Evolutionary conservation across 345 rosid genomes (phyloP), one percentile per base, ranked within the genome.

Genomic region (Eucalyptus polybractea): DNA sequence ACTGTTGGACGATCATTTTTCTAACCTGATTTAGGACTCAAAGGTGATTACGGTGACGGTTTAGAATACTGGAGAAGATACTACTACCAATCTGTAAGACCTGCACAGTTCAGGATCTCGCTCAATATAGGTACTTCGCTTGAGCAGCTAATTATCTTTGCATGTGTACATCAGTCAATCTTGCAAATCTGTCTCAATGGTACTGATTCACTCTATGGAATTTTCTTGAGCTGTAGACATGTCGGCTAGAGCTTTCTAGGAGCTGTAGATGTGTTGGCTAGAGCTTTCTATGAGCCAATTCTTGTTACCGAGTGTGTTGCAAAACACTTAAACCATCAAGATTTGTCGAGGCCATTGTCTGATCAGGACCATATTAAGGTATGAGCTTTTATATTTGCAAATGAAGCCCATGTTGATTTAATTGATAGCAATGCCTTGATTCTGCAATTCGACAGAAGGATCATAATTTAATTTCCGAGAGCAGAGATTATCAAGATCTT

Each of bases 61-160:
- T 33, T 95, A 3, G 93, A 95, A 44, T 97, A 89, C 47, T 96
- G 97, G 97, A 88, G 93, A 29, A 97, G 99, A 4, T 95, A 88
- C 14, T 47, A 47, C 49, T 96, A 94, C 86, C 99, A 96, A 87
- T 94, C 95, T 80, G 92, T 96, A 2, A 92, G 99, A 21, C 94
- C 94, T 17, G 93, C 97, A 6, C 99, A 97, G 90, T 93, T 96
- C 94, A 98, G 99, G 4, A 88, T 96, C 10, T 95, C 99, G 1
- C 93, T 96, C 2, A 97, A 96, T 87, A 91, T 94, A 24, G 98
- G 99, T 97, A 91, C 50, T 58, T 45, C 6, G 7, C 33, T 54
- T 58, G 49, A 16, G 50, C 50, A 31, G 69, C 49, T 8, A 42
- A 14, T 87, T 19, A 33, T 87, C 54, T 14, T 27, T 37, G 29